Evolutionary conservation across 2,329 filamentous ascomycete species (phyloP).

Genomic region (Arthrobotrys pseudoclavata): DNA sequence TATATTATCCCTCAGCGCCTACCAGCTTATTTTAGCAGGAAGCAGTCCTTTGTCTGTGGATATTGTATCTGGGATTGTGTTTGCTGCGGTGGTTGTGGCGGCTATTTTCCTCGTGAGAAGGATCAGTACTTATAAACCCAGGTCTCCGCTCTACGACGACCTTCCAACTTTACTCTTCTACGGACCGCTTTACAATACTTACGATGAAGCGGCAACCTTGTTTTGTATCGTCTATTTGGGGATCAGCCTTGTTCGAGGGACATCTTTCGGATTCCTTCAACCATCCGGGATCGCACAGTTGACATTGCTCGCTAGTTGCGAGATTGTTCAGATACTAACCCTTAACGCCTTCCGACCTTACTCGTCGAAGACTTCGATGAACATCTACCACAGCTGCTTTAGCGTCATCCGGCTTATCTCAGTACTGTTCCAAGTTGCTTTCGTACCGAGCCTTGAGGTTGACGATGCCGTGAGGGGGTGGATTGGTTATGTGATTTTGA

Average conservation of each 20-base stretch:
- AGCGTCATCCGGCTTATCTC: constrained; percentile 81
- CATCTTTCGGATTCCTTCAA: constrained; percentile 93
- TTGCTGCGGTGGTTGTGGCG: constrained; percentile 80
- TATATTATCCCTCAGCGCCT: constrained; percentile 86
- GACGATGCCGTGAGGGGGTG: constrained; percentile 86
- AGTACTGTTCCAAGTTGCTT: constrained; percentile 82
- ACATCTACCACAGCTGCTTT: constrained; percentile 91
- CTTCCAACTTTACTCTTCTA: constrained; percentile 89
- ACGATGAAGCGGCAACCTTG: constrained; percentile 89
- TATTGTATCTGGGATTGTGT: constrained; percentile 66
- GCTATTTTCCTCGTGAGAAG: constrained; percentile 83
- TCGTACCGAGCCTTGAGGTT: constrained; percentile 85
- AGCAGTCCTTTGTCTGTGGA: constrained; percentile 81
- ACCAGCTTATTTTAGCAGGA: constrained; percentile 84
- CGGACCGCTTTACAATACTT: constrained; percentile 96
- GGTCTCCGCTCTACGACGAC: constrained; percentile 81
- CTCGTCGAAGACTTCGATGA: constrained; percentile 94
- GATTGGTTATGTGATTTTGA: constrained; percentile 92
- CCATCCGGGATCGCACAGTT: constrained; percentile 93
- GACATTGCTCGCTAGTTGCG: constrained; percentile 90
- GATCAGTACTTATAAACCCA: constrained; percentile 69
- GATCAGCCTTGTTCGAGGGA: constrained; percentile 85
- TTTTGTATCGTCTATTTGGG: constrained; percentile 90
- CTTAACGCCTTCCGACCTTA: constrained; percentile 92
- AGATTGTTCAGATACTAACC: constrained; percentile 89